Base-by-base conservation (phyloP, 2,329 filamentous ascomycete genomes). In the Thyridium curvatum region DNA sequence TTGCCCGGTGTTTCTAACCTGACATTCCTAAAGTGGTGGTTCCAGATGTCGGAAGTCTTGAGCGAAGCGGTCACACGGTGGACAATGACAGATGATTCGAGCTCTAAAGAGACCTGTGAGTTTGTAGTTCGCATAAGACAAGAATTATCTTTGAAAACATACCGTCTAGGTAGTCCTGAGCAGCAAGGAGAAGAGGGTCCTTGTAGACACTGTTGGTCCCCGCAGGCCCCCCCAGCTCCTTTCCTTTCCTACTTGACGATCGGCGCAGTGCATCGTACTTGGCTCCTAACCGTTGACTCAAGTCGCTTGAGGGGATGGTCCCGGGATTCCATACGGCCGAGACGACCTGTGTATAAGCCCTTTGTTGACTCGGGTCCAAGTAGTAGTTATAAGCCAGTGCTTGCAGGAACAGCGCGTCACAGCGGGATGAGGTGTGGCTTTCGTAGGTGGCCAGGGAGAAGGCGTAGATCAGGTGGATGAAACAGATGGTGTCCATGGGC, bases 131-230 rank as follows among this genome's bases (percentile, higher is more conserved):
- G 18, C 7, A 36, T 5, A n/a, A 29, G 9, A 8, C 5, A 15
- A 12, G 10, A n/a, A n/a, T n/a, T n/a, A 26, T 8, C 10, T 8
- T 12, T 2, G 9, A 12, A 31, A 34, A 48, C 62, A 51, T 57
- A 74, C 71, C 68, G 51, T 77, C 73, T 15, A 78, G 54, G 41
- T 75, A 76, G 40, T 68, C 62, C 36, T 64, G 61, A 8, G 66
- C 66, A 32, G 65, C 58, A 30, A 52, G 52, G 1, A 65, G 47
- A 8, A 77, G 50, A 10, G 59, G 53, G 41, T 37, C 38, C 16
- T 38, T 41, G n/a, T 41, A 17, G 17, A 40, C 29, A 13, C 35
- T 28, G 5, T 37, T 32, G 29, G 38, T 36, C 10, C 36, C 15
- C 16, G 37, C 41, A 35, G 49, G 41, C 10, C 3, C 12, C 14